Evolutionary conservation across 2,329 filamentous ascomycete genomes (phyloP), one percentile per base, ranked within the genome.

Genomic region (Eutypella sp.): DNA sequence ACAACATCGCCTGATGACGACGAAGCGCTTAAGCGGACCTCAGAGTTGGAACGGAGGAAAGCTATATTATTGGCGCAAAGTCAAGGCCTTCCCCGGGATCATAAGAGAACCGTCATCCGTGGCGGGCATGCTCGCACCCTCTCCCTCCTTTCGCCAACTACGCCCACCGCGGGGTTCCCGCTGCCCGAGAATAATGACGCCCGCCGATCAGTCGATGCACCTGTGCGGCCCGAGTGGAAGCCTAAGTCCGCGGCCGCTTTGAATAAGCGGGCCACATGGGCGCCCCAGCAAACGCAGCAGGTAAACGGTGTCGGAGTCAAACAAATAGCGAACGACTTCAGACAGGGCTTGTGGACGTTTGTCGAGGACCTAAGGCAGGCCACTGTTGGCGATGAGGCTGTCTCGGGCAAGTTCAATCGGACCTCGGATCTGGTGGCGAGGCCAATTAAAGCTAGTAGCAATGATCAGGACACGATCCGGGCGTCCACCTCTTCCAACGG

Each of bases 331-430:
- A 86, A 88, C 48, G 93, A 96, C 67, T 83, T 99, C 65, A 89
- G 85, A 63, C 82, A 93, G 42, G 92, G 93, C 2, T 71, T 99
- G 41, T 91, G 87, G 82, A 96, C 89, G 1, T 99, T 99, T 67
- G 82, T 96, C 48, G 93, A 97, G 64, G 93, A 99, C 62, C 82
- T 99, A 40, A 80, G 91, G 54, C 93, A 97, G 67, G 95, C 92
- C 13, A 96, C 93, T 0, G 90, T 99, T 6, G 93, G 93, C 20
- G 93, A 99, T 45, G 93, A 99, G 69, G 88, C 84, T 15, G 81
- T 89, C 51, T 82, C 75, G 49, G 84, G 81, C 13, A 65, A 60
- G n/a, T 61, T 58, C 34, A 59, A 68, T 48, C 55, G 66, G 38
- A 68, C 64, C 48, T 62, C 53, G 48, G 64, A 60, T 42, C 60